Percentiles rank a stretch among this genome's conserved stretches.
Conservation (phyloP, 176 grass and related monocot species). For the Pontederia crassipes region DNA sequence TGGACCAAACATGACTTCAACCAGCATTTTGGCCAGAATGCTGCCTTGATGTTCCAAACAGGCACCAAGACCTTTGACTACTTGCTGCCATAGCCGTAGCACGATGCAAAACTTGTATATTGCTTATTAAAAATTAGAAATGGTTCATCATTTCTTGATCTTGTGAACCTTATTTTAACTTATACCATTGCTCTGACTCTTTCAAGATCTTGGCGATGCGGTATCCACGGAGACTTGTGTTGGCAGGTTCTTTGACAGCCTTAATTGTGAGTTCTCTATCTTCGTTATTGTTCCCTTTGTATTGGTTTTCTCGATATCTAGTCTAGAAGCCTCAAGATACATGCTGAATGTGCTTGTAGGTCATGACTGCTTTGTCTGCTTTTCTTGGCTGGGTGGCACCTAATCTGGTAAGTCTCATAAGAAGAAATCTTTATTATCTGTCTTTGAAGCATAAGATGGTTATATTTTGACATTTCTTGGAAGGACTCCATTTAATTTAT, state of each 20-base stretch:
- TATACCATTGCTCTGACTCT: constrained; percentile 19
- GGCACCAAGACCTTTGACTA: no score
- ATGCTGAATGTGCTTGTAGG: constrained; percentile 35
- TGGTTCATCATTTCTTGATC: neutral
- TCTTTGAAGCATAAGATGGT: no score
- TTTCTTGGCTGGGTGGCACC: constrained; percentile 85
- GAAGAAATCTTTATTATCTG: neutral
- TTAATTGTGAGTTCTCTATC: constrained; percentile 50
- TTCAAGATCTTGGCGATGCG: constrained; percentile 95
- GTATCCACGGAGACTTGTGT: constrained; percentile 72
- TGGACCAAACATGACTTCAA: no score
- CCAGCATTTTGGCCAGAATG: no score
- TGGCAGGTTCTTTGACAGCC: constrained; percentile 58
- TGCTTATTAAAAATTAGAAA: neutral
- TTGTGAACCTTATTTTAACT: constrained; percentile 3
- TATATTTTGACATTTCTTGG: no score
- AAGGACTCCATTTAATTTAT: no score
- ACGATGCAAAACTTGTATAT: neutral
- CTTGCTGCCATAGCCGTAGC: no score
- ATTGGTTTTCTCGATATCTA: neutral
- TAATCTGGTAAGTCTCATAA: constrained; percentile 64
- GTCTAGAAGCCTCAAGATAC: neutral
- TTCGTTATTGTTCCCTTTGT: neutral
- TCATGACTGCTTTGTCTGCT: constrained; percentile 88
- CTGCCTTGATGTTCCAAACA: no score